Percentiles rank a stretch among this genome's conserved stretches.
Evolutionary conservation across 805 yeast species (phyloP).

Genomic region (Starmerella bombicola): DNA sequence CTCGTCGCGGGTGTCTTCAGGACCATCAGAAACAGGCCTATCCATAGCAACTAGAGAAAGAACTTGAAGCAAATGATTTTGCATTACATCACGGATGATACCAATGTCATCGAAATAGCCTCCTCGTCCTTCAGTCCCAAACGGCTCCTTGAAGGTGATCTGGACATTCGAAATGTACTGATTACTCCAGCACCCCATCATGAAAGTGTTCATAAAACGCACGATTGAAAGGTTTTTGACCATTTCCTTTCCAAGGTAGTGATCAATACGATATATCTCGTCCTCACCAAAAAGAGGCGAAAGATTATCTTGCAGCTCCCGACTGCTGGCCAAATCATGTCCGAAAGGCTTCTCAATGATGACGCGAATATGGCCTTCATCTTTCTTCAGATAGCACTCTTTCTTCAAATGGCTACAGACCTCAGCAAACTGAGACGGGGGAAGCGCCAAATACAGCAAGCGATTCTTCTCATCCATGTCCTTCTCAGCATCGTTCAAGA

Average conservation of each 20-base stretch:
- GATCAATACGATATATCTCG: slow-evolving; percentile 91
- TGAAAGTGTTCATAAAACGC: slow-evolving; percentile 81
- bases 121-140: slow-evolving; percentile 98
- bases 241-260: slow-evolving; percentile 95
- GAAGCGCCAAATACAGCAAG: slow-evolving; percentile 82
- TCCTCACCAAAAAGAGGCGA: slow-evolving; percentile 83
- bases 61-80: slow-evolving; percentile 89
- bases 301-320: slow-evolving; percentile 60
- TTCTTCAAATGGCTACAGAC: slow-evolving; percentile 67
- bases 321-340: slow-evolving; percentile 68
- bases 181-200: slow-evolving; percentile 81
- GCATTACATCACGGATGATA: slow-evolving; percentile 95
- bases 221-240: slow-evolving; percentile 83
- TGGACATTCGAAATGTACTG: slow-evolving; percentile 69
- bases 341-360: slow-evolving; percentile 98
- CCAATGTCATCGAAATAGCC: slow-evolving; percentile 95
- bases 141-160: slow-evolving; percentile 91
- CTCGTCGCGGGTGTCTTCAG: slow-evolving; percentile 91
- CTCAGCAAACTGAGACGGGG: slow-evolving; percentile 77
- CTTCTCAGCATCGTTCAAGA: slow-evolving; percentile 50
- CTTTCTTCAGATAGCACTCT: slow-evolving; percentile 44
- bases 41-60: slow-evolving; percentile 89
- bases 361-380: slow-evolving; percentile 59
- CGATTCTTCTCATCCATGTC: slow-evolving; percentile 47
- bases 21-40: slow-evolving; percentile 78